These are phyloP conservation scores for Rhynchosporium agropyri DNA, from an alignment of 2,329 filamentous ascomycete species.

Conservation along the genomic window DNA sequence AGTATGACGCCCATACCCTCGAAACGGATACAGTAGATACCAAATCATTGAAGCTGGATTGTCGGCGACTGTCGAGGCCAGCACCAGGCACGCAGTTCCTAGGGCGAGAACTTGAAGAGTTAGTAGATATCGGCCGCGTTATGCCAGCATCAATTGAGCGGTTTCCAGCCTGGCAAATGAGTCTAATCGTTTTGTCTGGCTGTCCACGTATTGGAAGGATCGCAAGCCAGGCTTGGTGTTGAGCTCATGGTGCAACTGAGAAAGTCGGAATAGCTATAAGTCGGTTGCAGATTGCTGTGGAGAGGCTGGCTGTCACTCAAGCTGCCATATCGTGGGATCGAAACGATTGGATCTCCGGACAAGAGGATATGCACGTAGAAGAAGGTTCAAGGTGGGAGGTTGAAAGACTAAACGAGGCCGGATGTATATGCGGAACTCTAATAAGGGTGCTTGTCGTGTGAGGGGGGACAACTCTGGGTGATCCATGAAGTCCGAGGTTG, in stretches of 20 bases:
- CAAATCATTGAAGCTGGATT: constrained; percentile 60
- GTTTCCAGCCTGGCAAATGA: neutral
- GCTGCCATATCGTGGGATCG: neutral
- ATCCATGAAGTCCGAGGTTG: constrained; percentile 2
- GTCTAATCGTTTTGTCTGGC: constrained; percentile 8
- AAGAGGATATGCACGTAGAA: neutral
- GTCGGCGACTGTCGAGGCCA: constrained; percentile 27
- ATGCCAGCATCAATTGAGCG: constrained; percentile 19
- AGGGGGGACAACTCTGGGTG: constrained; percentile 1
- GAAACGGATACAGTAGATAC: constrained; percentile 76
- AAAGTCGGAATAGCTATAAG: neutral
- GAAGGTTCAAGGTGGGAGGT: neutral
- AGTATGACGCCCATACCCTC: constrained; percentile 60
- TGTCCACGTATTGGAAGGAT: constrained; percentile 11
- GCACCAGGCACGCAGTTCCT: constrained; percentile 24
- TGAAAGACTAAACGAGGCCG: neutral
- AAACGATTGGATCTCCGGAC: neutral
- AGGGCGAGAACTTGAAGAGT: constrained; percentile 30
- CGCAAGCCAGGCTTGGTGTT: constrained; percentile 12
- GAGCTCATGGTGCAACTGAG: constrained; percentile 16
- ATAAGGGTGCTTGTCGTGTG: neutral
- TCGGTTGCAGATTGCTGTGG: neutral
- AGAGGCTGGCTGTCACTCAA: neutral
- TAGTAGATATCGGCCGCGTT: constrained; percentile 22
- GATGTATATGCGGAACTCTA: neutral